Evolutionary conservation across 805 yeast genomes (phyloP), one percentile per base, ranked within the genome.

Genomic region (Trichomonascus vanleenenianus): DNA sequence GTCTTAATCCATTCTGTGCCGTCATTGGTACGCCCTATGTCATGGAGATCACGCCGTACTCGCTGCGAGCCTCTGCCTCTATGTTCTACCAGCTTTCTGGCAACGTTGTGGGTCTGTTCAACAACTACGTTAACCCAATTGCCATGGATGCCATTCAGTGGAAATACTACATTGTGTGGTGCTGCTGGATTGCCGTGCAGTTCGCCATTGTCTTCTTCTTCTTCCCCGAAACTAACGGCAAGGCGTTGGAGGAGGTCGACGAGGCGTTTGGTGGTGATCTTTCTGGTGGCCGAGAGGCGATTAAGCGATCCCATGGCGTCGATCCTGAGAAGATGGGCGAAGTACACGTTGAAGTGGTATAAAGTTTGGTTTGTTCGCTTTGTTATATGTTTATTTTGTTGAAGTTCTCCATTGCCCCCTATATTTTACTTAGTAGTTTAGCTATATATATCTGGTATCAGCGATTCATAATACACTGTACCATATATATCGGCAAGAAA

Each of bases 231-330:
- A 71, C 75, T 11, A 52, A 65, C 8, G 73, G 73, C 15, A 59
- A 61, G 51, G 61, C 70, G 8, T 65, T 71, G 58, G 75, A 71
- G 51, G 72, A 69, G 44, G 67, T 70, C 32, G 70, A 68, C 6
- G 58, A 57, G 43, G 67, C 66, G 20, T 69, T 69, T 50, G 73
- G 41, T 10, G 11, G 8, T 11, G 40, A 37, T 10, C 15, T 37
- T 3, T 16, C 22, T 20, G 40, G 22, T 4, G 22, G 27, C 14
- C 15, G 40, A 16, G 40, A 37, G 18, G 40, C 40, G 7, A 20
- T 37, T n/a, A 37, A 16, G 16, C 14, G 18, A 37, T 7, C 7
- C 27, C 27, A 16, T 20, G 40, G 22, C n/a, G 40, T 20, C 14
- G 19, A 20, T 11, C 19, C 12, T 3, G 22, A 37, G 19, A 37